A percentile compares a stretch with the other conserved stretches of the same genome.
phyloP scores from a whole-genome alignment of 2,329 filamentous ascomycete genomes.

The Canariomyces notabilis region DNA sequence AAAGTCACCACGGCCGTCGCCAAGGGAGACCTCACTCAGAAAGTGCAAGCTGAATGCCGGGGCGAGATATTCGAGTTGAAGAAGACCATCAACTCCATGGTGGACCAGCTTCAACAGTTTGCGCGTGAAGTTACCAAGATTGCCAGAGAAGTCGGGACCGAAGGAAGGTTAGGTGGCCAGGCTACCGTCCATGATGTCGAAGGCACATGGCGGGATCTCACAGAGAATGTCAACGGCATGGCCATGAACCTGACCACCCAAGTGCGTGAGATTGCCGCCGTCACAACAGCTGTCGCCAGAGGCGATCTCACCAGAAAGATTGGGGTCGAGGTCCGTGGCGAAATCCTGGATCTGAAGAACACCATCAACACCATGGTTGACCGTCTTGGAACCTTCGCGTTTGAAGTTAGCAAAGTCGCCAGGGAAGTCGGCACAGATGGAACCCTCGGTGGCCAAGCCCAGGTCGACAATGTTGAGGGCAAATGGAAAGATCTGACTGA shows the following conservation, averaged over 20 bases:
- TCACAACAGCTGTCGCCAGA: conserved; percentile 90
- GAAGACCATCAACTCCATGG: conserved; percentile 98
- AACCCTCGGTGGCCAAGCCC: conserved; percentile 85
- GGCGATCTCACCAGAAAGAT: conserved; percentile 96
- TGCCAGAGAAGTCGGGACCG: conserved; percentile 91
- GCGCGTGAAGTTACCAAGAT: conserved; percentile 96
- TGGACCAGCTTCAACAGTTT: conserved; percentile 94
- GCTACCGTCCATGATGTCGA: conserved; percentile 94
- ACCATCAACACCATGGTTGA: conserved; percentile 99
- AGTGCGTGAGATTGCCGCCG: conserved; percentile 94
- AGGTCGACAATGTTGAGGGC: conserved; percentile 90
- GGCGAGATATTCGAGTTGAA: conserved; percentile 94
- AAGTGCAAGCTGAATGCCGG: conserved; percentile 87
- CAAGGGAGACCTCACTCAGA: conserved; percentile 89
- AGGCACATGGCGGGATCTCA: conserved; percentile 94
- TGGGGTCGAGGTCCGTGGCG: conserved; percentile 84
- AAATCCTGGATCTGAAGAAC: conserved; percentile 91
- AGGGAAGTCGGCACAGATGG: conserved; percentile 96
- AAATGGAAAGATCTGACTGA: conserved; percentile 98
- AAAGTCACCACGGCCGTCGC: conserved; percentile 68
- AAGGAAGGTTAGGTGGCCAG: conserved; percentile 89
- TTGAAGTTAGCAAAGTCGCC: conserved; percentile 92
- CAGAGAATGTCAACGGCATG: conserved; percentile 96
- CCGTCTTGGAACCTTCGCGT: conserved; percentile 89
- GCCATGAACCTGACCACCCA: conserved; percentile 97